A percentile compares a stretch with the other conserved stretches of the same genome.
Conservation (phyloP, 2,329 filamentous ascomycete species). For the Colletotrichum sublineola region DNA sequence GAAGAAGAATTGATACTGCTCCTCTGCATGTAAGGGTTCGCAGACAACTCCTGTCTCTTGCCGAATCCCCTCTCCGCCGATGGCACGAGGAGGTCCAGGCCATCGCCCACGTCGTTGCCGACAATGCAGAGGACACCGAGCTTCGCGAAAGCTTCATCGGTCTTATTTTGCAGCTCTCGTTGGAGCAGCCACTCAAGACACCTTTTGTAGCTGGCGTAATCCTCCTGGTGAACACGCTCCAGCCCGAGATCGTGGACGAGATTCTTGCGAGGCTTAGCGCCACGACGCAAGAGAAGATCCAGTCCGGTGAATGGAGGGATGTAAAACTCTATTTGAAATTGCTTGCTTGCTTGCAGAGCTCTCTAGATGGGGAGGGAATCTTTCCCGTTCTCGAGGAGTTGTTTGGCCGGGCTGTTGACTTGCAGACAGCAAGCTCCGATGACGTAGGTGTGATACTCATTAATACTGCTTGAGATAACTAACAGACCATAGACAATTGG, state of each 20-base stretch:
- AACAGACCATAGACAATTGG: conserved; percentile 67
- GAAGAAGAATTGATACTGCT: conserved; percentile 78
- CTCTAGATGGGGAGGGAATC: conserved; percentile 86
- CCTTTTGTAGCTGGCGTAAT: conserved; percentile 91
- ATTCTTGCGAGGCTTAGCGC: conserved; percentile 74
- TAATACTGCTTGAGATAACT: neutral
- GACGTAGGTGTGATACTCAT: conserved; percentile 72
- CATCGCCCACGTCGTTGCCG: conserved; percentile 81
- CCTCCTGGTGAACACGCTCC: conserved; percentile 82
- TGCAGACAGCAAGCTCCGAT: conserved; percentile 93
- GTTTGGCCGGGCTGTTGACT: conserved; percentile 90
- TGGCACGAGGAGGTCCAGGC: conserved; percentile 83
- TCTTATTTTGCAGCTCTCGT: conserved; percentile 79
- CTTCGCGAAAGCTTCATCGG: conserved; percentile 80
- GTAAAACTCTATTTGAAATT: conserved; percentile 94
- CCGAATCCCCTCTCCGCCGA: conserved; percentile 83
- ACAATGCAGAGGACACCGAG: conserved; percentile 89
- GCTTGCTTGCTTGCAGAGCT: conserved; percentile 84
- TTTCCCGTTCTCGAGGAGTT: conserved; percentile 89
- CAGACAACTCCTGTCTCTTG: conserved; percentile 83
- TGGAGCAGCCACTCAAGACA: conserved; percentile 98
- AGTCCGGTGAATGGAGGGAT: conserved; percentile 84
- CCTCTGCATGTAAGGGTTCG: conserved; percentile 79
- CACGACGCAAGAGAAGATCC: conserved; percentile 75
- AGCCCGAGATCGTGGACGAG: conserved; percentile 79